phyloP scores from a whole-genome alignment of 345 rosid species.

The Viola odorata region DNA sequence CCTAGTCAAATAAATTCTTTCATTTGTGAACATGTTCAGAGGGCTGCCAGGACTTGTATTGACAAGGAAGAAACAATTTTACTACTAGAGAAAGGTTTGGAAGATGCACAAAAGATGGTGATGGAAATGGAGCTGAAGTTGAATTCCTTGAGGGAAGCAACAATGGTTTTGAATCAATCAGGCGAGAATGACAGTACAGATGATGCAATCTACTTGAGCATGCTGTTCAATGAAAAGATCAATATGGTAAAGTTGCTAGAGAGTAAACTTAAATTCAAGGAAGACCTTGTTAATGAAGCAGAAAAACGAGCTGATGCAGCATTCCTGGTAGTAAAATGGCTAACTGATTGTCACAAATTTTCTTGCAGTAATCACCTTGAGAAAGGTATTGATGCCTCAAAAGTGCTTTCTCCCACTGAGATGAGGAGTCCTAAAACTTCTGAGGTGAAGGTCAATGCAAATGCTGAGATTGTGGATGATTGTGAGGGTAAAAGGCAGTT shows the following conservation, averaged over 20 bases:
- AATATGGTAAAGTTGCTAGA: conserved; percentile 30
- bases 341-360: conserved; percentile 31
- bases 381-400: conserved; percentile 11
- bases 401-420: conserved; percentile 10
- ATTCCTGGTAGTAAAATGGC: conserved; percentile 47
- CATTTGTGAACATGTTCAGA: conserved; percentile 64
- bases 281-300: conserved; percentile 36
- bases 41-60: conserved; percentile 67
- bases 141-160: conserved; percentile 62
- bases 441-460: conserved; percentile 6
- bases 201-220: conserved; percentile 29
- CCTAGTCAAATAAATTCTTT: conserved; percentile 48
- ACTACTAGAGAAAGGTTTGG: conserved; percentile 72
- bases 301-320: conserved; percentile 46
- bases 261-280: conserved; percentile 30
- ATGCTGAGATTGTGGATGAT: conserved; percentile 18
- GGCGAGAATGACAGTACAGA: conserved; percentile 35
- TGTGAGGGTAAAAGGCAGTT: conserved; percentile 21
- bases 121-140: conserved; percentile 72
- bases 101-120: conserved; percentile 68
- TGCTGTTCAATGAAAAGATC: conserved; percentile 39
- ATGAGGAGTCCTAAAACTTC: conserved; percentile 3
- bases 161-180: conserved; percentile 50
- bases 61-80: conserved; percentile 75
- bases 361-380: conserved; percentile 12